phyloP scores from a whole-genome alignment of 768 basidiomycete genomes.

The Lentinula sp. region DNA sequence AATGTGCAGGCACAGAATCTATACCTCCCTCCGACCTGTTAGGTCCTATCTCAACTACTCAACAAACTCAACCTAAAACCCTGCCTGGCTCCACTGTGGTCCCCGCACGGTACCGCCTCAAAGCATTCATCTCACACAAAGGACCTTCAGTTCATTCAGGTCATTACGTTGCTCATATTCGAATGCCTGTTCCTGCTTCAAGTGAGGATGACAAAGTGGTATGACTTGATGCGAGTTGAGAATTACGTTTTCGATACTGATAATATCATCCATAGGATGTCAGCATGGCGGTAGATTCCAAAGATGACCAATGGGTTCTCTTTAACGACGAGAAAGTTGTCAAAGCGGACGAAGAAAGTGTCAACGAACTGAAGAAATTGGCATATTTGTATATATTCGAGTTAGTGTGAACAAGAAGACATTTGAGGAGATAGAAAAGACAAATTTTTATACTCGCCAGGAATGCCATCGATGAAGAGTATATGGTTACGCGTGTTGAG shows the following conservation, averaged over 20 bases:
- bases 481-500: too few species aligned
- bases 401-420: constrained; percentile 9
- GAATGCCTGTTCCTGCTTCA: constrained; percentile 53
- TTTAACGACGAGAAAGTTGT: constrained; percentile 98
- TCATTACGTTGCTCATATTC: constrained; percentile 85
- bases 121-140: constrained; percentile 97
- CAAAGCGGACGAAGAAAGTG: constrained; percentile 77
- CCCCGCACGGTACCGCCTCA: constrained; percentile 75
- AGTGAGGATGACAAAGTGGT: constrained; percentile 98
- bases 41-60: background rate
- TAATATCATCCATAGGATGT: background rate
- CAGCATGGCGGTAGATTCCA: background rate
- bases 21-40: constrained; percentile 5
- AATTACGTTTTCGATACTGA: constrained; percentile 1
- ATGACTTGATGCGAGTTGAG: background rate
- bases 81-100: constrained; percentile 48
- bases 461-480: too few species aligned
- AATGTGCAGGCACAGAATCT: constrained; percentile 10
- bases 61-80: background rate
- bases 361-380: constrained; percentile 70
- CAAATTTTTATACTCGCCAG: too few species aligned
- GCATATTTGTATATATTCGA: constrained; percentile 96
- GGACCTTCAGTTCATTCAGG: constrained; percentile 93
- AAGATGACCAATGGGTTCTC: constrained; percentile 70
- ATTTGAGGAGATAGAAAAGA: too few species aligned